These are phyloP conservation scores for Polytrichum commune DNA, from an alignment of 225 moss, liverwort and hornwort species.

Conservation along the genomic window DNA sequence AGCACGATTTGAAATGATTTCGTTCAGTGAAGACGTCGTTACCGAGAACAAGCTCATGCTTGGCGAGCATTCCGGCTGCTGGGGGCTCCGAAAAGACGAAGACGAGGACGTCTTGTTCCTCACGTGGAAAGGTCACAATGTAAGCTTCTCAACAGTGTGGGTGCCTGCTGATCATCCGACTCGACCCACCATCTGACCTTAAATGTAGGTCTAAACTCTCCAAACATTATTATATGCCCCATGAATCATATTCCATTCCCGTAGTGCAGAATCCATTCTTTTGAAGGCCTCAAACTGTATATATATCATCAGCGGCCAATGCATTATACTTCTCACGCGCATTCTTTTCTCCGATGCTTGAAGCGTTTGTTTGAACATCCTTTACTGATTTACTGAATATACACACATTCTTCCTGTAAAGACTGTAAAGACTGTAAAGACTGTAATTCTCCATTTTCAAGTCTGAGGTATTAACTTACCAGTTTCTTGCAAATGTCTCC, in stretches of 20 bases:
- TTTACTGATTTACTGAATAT: too few species aligned
- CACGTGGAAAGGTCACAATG: constrained; percentile 80
- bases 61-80: constrained; percentile 78
- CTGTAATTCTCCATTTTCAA: too few species aligned
- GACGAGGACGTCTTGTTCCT: constrained; percentile 71
- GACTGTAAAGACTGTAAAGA: too few species aligned
- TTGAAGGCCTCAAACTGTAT: constrained; percentile 30
- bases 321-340: not conserved
- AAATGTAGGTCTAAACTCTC: too few species aligned
- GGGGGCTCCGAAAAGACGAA: constrained; percentile 69
- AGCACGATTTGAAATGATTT: constrained; percentile 52
- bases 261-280: constrained; percentile 17
- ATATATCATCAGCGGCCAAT: constrained; percentile 8
- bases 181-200: not conserved
- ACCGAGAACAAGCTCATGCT: constrained; percentile 75
- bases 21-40: constrained; percentile 63
- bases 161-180: constrained; percentile 25
- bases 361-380: too few species aligned
- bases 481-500: too few species aligned
- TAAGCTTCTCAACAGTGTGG: constrained; percentile 49
- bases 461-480: too few species aligned
- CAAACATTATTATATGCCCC: too few species aligned
- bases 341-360: too few species aligned
- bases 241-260: too few species aligned
- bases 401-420: too few species aligned